These are phyloP conservation scores for Immersiporthe knoxdaviesiana DNA, from an alignment of 2,329 filamentous ascomycete species.

Conservation along the genomic window DNA sequence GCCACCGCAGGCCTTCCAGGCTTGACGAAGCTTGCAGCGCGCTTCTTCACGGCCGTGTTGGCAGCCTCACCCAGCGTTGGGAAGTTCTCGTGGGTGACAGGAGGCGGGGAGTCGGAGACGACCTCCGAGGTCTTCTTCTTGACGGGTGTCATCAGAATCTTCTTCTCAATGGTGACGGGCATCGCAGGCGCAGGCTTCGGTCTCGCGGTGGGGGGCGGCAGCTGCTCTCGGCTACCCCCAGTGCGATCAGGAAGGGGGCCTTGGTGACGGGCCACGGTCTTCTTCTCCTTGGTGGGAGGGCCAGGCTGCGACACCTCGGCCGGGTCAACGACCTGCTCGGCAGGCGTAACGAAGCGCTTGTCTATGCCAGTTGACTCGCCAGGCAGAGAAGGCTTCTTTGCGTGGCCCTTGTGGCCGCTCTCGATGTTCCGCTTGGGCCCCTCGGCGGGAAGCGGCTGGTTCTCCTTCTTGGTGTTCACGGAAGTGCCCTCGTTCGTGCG, in stretches of 20 bases:
- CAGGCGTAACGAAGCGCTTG: slow-evolving; percentile 24
- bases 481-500: neutral
- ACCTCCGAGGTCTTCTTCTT: slow-evolving; percentile 2
- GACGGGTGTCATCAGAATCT: slow-evolving; percentile 1
- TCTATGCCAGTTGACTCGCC: slow-evolving; percentile 13
- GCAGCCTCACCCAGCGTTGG: slow-evolving; percentile 21
- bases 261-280: slow-evolving; percentile 6
- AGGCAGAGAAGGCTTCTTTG: slow-evolving; percentile 19
- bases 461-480: neutral
- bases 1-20: neutral
- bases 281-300: slow-evolving; percentile 22
- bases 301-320: slow-evolving; percentile 18
- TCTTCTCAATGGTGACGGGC: neutral
- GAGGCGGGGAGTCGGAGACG: neutral
- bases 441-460: neutral
- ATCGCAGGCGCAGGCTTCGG: neutral
- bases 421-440: neutral
- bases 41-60: slow-evolving; percentile 13
- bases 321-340: slow-evolving; percentile 25
- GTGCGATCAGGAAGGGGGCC: slow-evolving; percentile 10
- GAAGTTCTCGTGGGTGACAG: slow-evolving; percentile 7
- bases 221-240: neutral
- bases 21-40: slow-evolving; percentile 16
- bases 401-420: slow-evolving; percentile 6
- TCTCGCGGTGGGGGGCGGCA: neutral